A percentile compares a stretch with the other conserved stretches of the same genome.
Conservation (phyloP, 2,329 filamentous ascomycete genomes). For the Aureobasidium melanogenum region DNA sequence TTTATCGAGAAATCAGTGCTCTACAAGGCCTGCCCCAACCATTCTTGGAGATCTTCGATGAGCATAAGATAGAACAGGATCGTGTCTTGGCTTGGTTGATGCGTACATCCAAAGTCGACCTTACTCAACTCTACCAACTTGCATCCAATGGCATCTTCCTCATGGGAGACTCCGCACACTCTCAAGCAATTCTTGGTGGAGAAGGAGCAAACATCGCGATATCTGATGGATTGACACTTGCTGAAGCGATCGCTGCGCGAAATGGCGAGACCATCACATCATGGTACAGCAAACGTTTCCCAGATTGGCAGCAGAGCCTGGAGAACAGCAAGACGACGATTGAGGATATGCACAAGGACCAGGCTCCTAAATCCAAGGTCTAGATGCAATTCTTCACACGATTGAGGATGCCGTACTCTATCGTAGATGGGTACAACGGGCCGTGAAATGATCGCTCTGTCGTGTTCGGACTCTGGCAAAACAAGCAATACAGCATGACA, state of each 20-base stretch:
- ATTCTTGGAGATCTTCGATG: slow-evolving; percentile 27
- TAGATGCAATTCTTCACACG: not conserved
- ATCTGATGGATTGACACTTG: slow-evolving; percentile 28
- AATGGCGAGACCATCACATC: slow-evolving; percentile 13
- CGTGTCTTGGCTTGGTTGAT: slow-evolving; percentile 34
- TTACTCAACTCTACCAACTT: slow-evolving; percentile 17
- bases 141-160: slow-evolving; percentile 23
- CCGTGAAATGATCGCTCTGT: not conserved
- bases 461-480: too few species aligned
- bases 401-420: not conserved
- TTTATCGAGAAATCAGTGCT: slow-evolving; percentile 27
- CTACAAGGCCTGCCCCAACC: slow-evolving; percentile 22
- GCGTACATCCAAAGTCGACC: slow-evolving; percentile 22
- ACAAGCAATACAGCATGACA: too few species aligned
- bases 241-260: slow-evolving; percentile 20
- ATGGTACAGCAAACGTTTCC: slow-evolving; percentile 18
- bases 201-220: slow-evolving; percentile 33
- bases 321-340: slow-evolving; percentile 19
- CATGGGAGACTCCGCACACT: slow-evolving; percentile 34
- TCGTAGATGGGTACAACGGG: not conserved
- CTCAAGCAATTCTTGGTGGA: slow-evolving; percentile 33
- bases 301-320: slow-evolving; percentile 18
- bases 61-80: slow-evolving; percentile 24
- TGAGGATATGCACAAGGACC: slow-evolving; percentile 16
- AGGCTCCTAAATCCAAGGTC: not conserved